Conservation (phyloP, 208 protist genomes). For the Herpetomonas tarakana region DNA sequence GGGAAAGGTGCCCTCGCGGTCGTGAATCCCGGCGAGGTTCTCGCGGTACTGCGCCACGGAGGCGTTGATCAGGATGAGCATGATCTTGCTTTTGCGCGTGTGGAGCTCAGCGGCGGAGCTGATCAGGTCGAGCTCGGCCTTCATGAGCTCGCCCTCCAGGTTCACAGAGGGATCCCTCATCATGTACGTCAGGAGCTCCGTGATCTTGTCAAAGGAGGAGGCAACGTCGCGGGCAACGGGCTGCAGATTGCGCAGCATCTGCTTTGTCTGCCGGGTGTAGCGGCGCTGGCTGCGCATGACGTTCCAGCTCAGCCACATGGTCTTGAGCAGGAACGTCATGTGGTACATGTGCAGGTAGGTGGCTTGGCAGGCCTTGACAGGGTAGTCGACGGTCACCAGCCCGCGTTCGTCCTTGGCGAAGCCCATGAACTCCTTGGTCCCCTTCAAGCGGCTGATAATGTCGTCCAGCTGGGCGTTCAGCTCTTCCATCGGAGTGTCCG, state of each 20-base stretch:
- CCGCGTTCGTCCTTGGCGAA: slow-evolving; percentile 76
- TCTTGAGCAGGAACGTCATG: slow-evolving; percentile 74
- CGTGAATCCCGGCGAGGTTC: neutral
- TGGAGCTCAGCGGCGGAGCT: slow-evolving; percentile 54
- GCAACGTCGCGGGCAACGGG: slow-evolving; percentile 61
- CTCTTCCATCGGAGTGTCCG: slow-evolving; percentile 45
- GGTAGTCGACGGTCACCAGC: slow-evolving; percentile 69
- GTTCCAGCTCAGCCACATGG: slow-evolving; percentile 84
- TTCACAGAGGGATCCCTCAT: slow-evolving; percentile 56
- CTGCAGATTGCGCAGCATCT: slow-evolving; percentile 59
- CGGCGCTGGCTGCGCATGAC: slow-evolving; percentile 64
- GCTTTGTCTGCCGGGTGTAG: slow-evolving; percentile 42
- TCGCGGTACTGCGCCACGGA: slow-evolving; percentile 39
- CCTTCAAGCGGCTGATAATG: slow-evolving; percentile 50
- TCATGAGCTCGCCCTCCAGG: slow-evolving; percentile 71
- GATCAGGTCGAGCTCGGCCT: slow-evolving; percentile 67
- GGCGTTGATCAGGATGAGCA: slow-evolving; percentile 69
- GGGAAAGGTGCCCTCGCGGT: slow-evolving; percentile 4
- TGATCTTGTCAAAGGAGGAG: slow-evolving; percentile 58
- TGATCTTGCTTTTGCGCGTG: slow-evolving; percentile 76
- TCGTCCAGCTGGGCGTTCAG: slow-evolving; percentile 48
- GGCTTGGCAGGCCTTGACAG: slow-evolving; percentile 58
- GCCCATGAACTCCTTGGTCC: slow-evolving; percentile 69
- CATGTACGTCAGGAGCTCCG: slow-evolving; percentile 63
- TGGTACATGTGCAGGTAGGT: slow-evolving; percentile 70